A percentile compares a stretch with the other conserved stretches of the same genome.
phyloP scores from a whole-genome alignment of 495 filamentous ascomycete genomes.

The Pyrenula aspistea region DNA sequence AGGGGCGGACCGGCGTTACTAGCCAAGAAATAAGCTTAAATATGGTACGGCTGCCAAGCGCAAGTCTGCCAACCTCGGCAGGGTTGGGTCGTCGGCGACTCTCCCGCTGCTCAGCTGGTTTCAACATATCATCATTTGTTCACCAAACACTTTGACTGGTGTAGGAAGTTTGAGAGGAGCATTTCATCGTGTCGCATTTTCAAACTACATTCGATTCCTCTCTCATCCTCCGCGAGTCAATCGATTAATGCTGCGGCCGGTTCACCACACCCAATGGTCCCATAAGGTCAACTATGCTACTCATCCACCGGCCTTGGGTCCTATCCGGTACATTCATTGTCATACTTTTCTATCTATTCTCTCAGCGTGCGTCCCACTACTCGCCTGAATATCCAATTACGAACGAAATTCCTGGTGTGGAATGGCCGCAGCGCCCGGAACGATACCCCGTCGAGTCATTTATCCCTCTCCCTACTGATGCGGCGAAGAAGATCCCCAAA shows the following conservation, averaged over 20 bases:
- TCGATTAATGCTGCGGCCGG: background rate
- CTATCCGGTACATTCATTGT: constrained; percentile 17
- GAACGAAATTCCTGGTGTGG: constrained; percentile 10
- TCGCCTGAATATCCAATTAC: constrained; percentile 5
- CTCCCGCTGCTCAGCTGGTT: background rate
- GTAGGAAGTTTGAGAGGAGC: background rate
- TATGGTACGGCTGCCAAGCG: too few relatives aligned
- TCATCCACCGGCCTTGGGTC: constrained; percentile 14
- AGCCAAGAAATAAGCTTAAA: too few relatives aligned
- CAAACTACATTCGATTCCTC: background rate
- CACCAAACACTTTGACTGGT: background rate
- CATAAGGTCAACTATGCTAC: constrained; percentile 10
- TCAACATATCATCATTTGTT: background rate
- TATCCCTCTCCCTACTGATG: constrained; percentile 33
- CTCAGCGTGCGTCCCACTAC: constrained; percentile 10
- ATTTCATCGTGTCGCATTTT: background rate
- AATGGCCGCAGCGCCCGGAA: constrained; percentile 31
- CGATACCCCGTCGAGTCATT: constrained; percentile 35
- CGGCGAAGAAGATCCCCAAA: constrained; percentile 28
- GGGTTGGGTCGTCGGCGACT: too few relatives aligned
- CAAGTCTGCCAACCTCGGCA: too few relatives aligned
- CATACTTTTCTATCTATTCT: constrained; percentile 19
- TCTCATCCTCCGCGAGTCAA: background rate
- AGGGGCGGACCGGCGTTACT: too few relatives aligned
- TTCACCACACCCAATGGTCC: background rate